phyloP scores from a whole-genome alignment of 2,329 filamentous ascomycete genomes.

The Fusarium papillatum region DNA sequence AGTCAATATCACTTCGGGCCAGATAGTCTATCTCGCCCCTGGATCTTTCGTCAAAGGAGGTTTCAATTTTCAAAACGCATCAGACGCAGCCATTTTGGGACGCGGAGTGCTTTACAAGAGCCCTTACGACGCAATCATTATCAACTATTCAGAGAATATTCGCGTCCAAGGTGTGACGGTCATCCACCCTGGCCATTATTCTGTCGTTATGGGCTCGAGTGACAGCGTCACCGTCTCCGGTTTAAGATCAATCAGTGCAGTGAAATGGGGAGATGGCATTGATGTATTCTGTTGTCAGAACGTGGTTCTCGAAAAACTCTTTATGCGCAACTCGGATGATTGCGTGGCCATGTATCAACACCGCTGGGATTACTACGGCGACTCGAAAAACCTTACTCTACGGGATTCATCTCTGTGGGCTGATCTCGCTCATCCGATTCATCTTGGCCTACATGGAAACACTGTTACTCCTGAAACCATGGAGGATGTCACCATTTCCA shows the following conservation, averaged over 20 bases:
- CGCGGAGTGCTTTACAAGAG: neutral
- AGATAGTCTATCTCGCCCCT: slow-evolving; percentile 1
- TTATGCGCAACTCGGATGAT: slow-evolving; percentile 12
- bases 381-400: slow-evolving; percentile 1
- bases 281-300: slow-evolving; percentile 8
- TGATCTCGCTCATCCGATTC: slow-evolving; percentile 4
- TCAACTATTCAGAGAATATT: neutral
- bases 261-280: slow-evolving; percentile 8
- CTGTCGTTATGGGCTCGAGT: neutral
- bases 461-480: neutral
- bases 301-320: neutral
- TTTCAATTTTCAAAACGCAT: neutral
- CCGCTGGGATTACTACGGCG: neutral
- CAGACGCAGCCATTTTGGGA: neutral
- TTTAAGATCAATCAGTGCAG: neutral
- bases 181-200: neutral
- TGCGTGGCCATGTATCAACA: slow-evolving; percentile 7
- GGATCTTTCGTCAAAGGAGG: neutral
- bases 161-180: neutral
- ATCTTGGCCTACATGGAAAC: slow-evolving; percentile 8
- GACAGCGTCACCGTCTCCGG: neutral
- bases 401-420: slow-evolving; percentile 4
- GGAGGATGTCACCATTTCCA: neutral
- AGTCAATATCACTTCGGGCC: neutral
- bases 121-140: neutral